Evolutionary conservation across 108 stramenopile species (phyloP).

Genomic region (Pseudonitzschia delicatissima): DNA sequence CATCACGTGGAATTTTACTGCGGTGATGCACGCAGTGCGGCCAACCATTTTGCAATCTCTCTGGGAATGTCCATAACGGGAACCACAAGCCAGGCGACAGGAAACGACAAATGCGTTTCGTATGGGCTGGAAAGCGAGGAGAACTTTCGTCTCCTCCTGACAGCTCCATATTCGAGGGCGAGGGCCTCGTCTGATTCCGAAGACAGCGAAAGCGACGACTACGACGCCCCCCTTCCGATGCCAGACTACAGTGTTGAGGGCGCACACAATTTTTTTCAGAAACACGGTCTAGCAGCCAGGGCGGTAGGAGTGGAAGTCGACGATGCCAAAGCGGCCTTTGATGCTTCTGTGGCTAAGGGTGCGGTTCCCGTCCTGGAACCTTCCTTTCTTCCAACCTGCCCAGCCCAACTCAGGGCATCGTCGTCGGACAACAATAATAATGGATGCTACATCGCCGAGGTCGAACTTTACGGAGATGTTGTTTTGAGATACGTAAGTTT

Average conservation of each 20-base stretch:
- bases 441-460: slow-evolving; percentile 43
- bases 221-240: slow-evolving; percentile 38
- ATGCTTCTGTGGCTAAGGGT: slow-evolving; percentile 41
- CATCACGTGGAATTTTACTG: slow-evolving; percentile 72
- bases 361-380: slow-evolving; percentile 55
- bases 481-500: slow-evolving; percentile 55
- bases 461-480: slow-evolving; percentile 60
- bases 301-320: slow-evolving; percentile 49
- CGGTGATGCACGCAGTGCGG: slow-evolving; percentile 46
- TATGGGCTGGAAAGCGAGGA: slow-evolving; percentile 50
- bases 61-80: slow-evolving; percentile 57
- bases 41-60: slow-evolving; percentile 43
- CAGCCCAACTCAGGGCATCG: slow-evolving; percentile 5
- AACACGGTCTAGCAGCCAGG: slow-evolving; percentile 56
- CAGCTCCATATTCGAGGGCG: slow-evolving; percentile 33
- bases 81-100: slow-evolving; percentile 45
- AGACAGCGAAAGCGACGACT: not conserved
- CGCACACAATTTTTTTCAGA: slow-evolving; percentile 48
- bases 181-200: not conserved
- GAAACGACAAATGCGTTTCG: slow-evolving; percentile 56
- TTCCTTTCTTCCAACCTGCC: slow-evolving; percentile 34
- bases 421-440: too few relatives aligned
- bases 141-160: slow-evolving; percentile 25
- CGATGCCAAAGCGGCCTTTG: slow-evolving; percentile 41
- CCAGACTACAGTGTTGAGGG: slow-evolving; percentile 34